These are phyloP conservation scores for Oryza meridionalis DNA, from an alignment of 176 grass and related monocot species.

Conservation along the genomic window DNA sequence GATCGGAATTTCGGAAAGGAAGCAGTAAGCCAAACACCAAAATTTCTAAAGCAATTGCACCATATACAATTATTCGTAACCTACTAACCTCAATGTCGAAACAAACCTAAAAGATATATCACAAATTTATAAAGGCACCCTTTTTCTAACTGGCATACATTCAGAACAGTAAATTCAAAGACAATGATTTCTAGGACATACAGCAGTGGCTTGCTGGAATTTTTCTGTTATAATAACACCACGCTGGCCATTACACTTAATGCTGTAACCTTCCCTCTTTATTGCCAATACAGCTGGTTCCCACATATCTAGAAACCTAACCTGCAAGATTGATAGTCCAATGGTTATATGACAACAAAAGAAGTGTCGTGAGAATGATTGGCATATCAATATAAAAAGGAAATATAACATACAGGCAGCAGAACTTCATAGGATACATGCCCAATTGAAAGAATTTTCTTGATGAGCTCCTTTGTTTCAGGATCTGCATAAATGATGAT, in stretches of 20 bases:
- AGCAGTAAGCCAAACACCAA: background rate
- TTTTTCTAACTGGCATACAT: background rate
- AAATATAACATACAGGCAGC: constrained; percentile 62
- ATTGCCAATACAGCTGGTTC: constrained; percentile 83
- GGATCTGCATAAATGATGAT: constrained; percentile 58
- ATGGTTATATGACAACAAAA: constrained; percentile 13
- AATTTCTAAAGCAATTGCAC: background rate
- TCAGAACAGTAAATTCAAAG: constrained; percentile 31
- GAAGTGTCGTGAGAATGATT: background rate
- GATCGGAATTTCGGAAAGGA: background rate
- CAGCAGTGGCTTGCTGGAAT: constrained; percentile 74
- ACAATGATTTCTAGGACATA: constrained; percentile 40
- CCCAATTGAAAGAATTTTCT: constrained; percentile 77
- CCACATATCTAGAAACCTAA: constrained; percentile 94
- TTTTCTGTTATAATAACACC: constrained; percentile 80
- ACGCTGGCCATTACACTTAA: constrained; percentile 80
- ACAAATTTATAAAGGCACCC: background rate
- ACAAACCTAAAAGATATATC: background rate
- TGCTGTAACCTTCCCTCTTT: constrained; percentile 94
- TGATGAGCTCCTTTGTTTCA: constrained; percentile 81
- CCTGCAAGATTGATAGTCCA: constrained; percentile 47
- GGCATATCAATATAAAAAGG: constrained; percentile 14
- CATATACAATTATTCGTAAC: background rate
- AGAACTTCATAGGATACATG: constrained; percentile 77
- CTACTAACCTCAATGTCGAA: background rate